Evolutionary conservation across 768 basidiomycete species (phyloP).

Genomic region (Hypsizygus marmoreus): DNA sequence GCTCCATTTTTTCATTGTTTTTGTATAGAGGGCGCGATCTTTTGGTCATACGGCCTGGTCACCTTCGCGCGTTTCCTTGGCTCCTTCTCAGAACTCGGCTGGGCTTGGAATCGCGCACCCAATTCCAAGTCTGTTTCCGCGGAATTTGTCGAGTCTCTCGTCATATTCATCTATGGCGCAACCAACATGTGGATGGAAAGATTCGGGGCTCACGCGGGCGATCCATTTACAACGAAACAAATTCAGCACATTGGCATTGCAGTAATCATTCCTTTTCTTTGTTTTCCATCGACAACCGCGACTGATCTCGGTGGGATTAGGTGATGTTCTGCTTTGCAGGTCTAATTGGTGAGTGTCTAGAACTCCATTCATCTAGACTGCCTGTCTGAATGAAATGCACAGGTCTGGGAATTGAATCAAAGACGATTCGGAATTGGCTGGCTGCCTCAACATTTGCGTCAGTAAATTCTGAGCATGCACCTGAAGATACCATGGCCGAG

Average conservation of each 20-base stretch:
- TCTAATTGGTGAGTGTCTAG: slow-evolving; percentile 51
- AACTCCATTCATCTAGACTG: neutral
- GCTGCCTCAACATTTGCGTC: slow-evolving; percentile 52
- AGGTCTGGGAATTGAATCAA: slow-evolving; percentile 86
- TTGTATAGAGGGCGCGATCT: slow-evolving; percentile 81
- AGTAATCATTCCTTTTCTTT: slow-evolving; percentile 37
- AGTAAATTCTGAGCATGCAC: slow-evolving; percentile 23
- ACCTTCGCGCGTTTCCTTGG: slow-evolving; percentile 96
- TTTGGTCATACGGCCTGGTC: slow-evolving; percentile 88
- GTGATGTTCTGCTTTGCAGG: slow-evolving; percentile 97
- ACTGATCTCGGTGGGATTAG: slow-evolving; percentile 32
- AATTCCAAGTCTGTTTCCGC: slow-evolving; percentile 54
- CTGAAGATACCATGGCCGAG: slow-evolving; percentile 53
- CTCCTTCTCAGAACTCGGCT: slow-evolving; percentile 81
- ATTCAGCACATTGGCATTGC: slow-evolving; percentile 95
- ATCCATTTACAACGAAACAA: slow-evolving; percentile 88
- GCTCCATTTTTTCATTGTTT: slow-evolving; percentile 10
- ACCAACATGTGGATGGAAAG: slow-evolving; percentile 98
- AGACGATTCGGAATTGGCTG: slow-evolving; percentile 70
- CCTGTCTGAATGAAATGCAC: neutral
- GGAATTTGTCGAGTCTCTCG: slow-evolving; percentile 75
- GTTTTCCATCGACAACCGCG: neutral
- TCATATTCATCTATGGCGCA: slow-evolving; percentile 87
- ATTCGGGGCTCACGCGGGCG: slow-evolving; percentile 78
- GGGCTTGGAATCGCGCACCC: slow-evolving; percentile 91